A percentile compares a stretch with the other conserved stretches of the same genome.
phyloP scores from a whole-genome alignment of 805 yeast genomes.

The Hagleromyces aurorensis region DNA sequence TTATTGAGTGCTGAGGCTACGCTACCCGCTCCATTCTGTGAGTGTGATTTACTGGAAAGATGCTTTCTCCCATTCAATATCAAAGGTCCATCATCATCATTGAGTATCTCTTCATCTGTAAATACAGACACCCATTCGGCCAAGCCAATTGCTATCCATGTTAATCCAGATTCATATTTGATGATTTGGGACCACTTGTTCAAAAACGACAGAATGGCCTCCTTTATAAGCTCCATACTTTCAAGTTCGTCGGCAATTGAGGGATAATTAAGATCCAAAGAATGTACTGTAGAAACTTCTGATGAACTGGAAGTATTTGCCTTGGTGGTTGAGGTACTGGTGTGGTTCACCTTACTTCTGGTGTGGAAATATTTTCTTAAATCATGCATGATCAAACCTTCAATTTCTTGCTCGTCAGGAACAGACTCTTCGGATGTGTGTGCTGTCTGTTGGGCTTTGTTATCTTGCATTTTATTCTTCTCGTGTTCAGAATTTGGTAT shows the following conservation, averaged over 20 bases:
- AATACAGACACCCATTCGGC: constrained; percentile 82
- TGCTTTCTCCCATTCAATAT: constrained; percentile 23
- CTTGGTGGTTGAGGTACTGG: constrained; percentile 1
- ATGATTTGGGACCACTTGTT: constrained; percentile 72
- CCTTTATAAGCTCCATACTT: constrained; percentile 49
- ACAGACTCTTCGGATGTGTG: constrained; percentile 6
- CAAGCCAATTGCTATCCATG: constrained; percentile 82
- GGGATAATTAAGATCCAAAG: constrained; percentile 10
- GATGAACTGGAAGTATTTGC: constrained; percentile 6
- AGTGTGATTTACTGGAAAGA: no score
- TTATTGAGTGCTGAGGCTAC: no score
- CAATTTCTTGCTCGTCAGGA: constrained; percentile 18
- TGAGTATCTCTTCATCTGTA: constrained; percentile 5
- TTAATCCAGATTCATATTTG: constrained; percentile 71
- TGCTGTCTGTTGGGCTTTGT: constrained; percentile 1
- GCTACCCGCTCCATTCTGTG: no score
- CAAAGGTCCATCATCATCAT: constrained; percentile 27
- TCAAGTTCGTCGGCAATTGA: constrained; percentile 37
- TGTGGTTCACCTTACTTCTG: constrained; percentile 8
- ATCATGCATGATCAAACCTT: constrained; percentile 44
- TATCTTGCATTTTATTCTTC: constrained; percentile 2
- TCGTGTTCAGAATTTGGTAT: constrained; percentile 6
- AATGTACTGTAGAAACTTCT: constrained; percentile 8
- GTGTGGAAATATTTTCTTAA: constrained; percentile 48
- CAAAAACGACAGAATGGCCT: constrained; percentile 55